Evolutionary conservation across 2,329 filamentous ascomycete species (phyloP).

Genomic region (Mollisia scopiformis): DNA sequence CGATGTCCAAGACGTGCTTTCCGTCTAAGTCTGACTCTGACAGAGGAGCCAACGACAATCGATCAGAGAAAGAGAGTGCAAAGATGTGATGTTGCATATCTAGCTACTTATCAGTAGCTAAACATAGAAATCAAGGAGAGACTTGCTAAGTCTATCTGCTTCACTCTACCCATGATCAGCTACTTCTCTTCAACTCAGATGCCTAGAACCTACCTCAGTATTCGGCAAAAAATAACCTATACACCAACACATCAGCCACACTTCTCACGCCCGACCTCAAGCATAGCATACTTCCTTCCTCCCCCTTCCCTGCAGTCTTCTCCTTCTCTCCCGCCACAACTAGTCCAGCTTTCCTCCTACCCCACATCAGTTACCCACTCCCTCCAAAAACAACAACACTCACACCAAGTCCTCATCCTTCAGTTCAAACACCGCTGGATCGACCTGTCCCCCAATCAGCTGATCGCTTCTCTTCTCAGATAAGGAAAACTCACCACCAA

Average conservation of each 20-base stretch:
- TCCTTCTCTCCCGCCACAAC: background rate
- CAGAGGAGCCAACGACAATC: conserved; percentile 19
- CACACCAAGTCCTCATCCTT: background rate
- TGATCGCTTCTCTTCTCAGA: background rate
- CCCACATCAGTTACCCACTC: background rate
- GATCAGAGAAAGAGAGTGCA: conserved; percentile 20
- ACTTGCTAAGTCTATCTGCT: background rate
- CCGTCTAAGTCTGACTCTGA: conserved; percentile 15
- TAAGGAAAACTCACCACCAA: background rate
- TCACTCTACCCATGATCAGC: background rate
- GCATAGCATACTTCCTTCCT: background rate
- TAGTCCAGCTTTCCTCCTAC: background rate
- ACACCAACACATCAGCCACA: background rate
- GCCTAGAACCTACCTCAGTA: background rate
- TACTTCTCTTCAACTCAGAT: background rate
- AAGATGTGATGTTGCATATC: conserved; percentile 35
- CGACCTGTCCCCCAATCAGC: background rate
- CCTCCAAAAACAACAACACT: background rate
- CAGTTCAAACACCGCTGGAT: background rate
- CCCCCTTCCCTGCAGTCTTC: background rate
- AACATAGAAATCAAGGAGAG: too few species aligned
- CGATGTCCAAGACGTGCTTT: conserved; percentile 40
- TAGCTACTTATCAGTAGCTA: background rate
- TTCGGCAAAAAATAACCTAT: background rate
- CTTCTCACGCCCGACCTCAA: background rate